Percentiles rank a stretch among this genome's conserved stretches.
phyloP scores from a whole-genome alignment of 768 basidiomycete genomes.

The Auriculariales sp. region DNA sequence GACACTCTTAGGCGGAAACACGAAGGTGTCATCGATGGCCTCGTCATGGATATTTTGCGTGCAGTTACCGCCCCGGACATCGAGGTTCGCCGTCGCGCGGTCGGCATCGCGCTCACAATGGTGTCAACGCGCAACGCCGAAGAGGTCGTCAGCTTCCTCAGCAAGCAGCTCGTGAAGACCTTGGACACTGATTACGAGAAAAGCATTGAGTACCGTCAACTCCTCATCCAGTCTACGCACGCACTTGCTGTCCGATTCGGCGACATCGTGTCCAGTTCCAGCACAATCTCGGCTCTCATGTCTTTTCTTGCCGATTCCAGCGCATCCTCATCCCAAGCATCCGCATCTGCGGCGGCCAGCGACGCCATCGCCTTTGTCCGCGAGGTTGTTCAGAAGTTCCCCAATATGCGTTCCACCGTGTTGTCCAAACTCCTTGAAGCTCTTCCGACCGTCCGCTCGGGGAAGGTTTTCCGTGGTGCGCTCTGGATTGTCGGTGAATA shows the following conservation, averaged over 20 bases:
- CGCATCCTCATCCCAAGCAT: too few relatives aligned
- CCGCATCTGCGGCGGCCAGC: slow-evolving; percentile 88
- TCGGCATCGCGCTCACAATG: slow-evolving; percentile 81
- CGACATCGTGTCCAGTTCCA: slow-evolving; percentile 78
- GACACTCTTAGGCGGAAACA: slow-evolving; percentile 72
- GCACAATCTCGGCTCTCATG: slow-evolving; percentile 86
- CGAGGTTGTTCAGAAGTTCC: slow-evolving; percentile 97
- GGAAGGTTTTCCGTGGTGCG: slow-evolving; percentile 91
- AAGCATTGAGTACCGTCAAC: slow-evolving; percentile 89
- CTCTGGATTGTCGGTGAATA: slow-evolving; percentile 99
- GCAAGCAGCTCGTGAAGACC: slow-evolving; percentile 93
- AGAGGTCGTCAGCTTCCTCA: slow-evolving; percentile 89
- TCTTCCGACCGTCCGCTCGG: slow-evolving; percentile 79
- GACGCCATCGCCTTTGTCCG: slow-evolving; percentile 85
- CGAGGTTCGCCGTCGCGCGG: slow-evolving; percentile 89
- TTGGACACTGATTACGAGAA: slow-evolving; percentile 89
- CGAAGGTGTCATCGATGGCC: slow-evolving; percentile 73
- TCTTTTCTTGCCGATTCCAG: slow-evolving; percentile 90
- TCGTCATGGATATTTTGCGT: slow-evolving; percentile 93
- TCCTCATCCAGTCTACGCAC: slow-evolving; percentile 95
- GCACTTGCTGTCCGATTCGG: slow-evolving; percentile 93
- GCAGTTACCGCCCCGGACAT: slow-evolving; percentile 86
- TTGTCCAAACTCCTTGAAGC: slow-evolving; percentile 73
- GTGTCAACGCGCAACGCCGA: slow-evolving; percentile 90
- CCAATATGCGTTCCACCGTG: slow-evolving; percentile 65